Evolutionary conservation across 78 protist species (phyloP).

Genomic region (Guillardia theta): DNA sequence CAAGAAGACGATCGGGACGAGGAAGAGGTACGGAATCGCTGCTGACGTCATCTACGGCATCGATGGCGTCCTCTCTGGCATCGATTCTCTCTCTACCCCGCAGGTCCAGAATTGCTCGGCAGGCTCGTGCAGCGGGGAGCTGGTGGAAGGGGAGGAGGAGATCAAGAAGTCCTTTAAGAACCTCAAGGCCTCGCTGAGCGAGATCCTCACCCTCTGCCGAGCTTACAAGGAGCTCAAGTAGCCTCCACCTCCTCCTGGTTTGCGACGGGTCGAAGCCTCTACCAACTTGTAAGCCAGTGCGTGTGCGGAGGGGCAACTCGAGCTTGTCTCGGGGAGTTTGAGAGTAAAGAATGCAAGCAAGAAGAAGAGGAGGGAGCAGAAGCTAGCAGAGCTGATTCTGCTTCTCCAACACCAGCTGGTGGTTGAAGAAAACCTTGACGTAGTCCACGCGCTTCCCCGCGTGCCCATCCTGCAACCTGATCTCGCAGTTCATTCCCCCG

Average conservation of each 20-base stretch:
- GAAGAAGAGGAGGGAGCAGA: neutral
- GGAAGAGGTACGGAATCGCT: neutral
- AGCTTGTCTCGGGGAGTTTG: no score
- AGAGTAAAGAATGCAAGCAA: no score
- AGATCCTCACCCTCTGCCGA: neutral
- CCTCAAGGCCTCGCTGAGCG: neutral
- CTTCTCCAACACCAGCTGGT: constrained; percentile 7
- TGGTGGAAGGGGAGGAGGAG: neutral
- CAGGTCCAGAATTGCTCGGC: neutral
- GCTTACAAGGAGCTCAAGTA: neutral
- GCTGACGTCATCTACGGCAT: neutral
- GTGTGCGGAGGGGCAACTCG: no score
- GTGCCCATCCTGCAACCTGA: neutral
- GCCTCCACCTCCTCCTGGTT: no score
- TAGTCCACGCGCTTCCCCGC: neutral
- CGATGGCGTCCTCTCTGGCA: neutral
- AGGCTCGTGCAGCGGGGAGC: neutral
- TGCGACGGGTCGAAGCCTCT: no score
- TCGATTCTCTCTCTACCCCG: neutral
- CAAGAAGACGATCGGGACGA: neutral
- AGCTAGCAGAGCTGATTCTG: neutral
- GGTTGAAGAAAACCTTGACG: constrained; percentile 37
- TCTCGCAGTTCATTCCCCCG: constrained; percentile 31
- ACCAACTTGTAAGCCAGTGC: no score
- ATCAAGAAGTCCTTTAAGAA: neutral